phyloP scores from a whole-genome alignment of 78 protist species.

The Speleostelium caveatum region DNA sequence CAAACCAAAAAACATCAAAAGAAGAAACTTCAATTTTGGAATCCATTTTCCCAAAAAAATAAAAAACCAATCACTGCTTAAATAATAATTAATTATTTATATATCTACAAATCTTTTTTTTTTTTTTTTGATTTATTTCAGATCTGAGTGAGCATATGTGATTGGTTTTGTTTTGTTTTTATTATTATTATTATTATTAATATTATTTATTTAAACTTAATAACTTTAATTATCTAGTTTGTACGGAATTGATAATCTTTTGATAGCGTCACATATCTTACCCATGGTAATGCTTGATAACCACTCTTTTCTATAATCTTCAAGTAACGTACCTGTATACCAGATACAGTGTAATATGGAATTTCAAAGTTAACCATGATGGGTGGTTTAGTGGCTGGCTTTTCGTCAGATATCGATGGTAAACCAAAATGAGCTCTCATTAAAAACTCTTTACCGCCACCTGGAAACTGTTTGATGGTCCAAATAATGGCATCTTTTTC shows the following conservation, averaged over 20 bases:
- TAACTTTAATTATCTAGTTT: not conserved
- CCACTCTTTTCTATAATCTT: conserved; percentile 98
- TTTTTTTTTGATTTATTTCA: too few relatives aligned
- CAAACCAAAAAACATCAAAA: too few relatives aligned
- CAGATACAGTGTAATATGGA: conserved; percentile 99
- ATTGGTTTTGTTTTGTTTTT: too few relatives aligned
- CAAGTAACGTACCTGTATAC: conserved; percentile 98
- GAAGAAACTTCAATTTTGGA: too few relatives aligned
- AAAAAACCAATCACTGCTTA: too few relatives aligned
- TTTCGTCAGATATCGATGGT: conserved; percentile 93
- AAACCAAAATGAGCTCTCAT: conserved; percentile 97
- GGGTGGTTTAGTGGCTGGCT: conserved; percentile 88
- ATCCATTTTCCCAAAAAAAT: too few relatives aligned
- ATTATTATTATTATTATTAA: too few relatives aligned
- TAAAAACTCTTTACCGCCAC: conserved; percentile 89
- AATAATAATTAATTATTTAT: too few relatives aligned
- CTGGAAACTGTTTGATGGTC: conserved; percentile 98
- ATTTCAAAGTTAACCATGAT: conserved; percentile 98
- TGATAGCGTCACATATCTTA: conserved; percentile 95
- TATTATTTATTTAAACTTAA: too few relatives aligned
- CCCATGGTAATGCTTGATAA: conserved; percentile 99
- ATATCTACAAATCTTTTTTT: too few relatives aligned
- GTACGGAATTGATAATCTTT: conserved; percentile 90
- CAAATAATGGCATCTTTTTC: conserved; percentile 95
- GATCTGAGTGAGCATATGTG: too few relatives aligned